These are phyloP conservation scores for Oemleria cerasiformis DNA, from an alignment of 306 rosid species.

Conservation along the genomic window DNA sequence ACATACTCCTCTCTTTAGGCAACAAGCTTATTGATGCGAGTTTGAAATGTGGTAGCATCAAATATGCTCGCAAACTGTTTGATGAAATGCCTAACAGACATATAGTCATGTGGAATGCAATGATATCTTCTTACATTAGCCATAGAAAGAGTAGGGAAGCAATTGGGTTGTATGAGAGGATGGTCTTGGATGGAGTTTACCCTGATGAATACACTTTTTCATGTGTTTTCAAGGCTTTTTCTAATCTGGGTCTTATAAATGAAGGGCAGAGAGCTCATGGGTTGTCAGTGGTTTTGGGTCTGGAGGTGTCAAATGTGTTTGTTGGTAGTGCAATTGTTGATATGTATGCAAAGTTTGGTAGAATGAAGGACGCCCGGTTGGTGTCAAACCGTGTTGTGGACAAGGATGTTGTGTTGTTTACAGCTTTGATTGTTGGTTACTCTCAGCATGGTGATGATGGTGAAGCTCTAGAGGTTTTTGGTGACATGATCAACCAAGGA, in stretches of 20 bases:
- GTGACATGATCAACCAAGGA: slow-evolving; percentile 42
- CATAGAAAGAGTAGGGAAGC: slow-evolving; percentile 44
- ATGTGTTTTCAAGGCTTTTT: slow-evolving; percentile 56
- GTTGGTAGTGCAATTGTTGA: slow-evolving; percentile 62
- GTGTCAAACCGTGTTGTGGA: slow-evolving; percentile 50
- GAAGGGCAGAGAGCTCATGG: slow-evolving; percentile 56
- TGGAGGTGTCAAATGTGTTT: slow-evolving; percentile 50
- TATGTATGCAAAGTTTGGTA: slow-evolving; percentile 63
- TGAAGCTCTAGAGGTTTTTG: slow-evolving; percentile 49
- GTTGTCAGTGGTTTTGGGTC: slow-evolving; percentile 62
- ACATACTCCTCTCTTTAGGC: slow-evolving; percentile 22
- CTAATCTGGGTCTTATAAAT: slow-evolving; percentile 36
- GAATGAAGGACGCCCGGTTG: slow-evolving; percentile 46
- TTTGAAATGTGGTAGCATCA: slow-evolving; percentile 45
- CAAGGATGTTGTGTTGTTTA: slow-evolving; percentile 69
- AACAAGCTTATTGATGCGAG: slow-evolving; percentile 53
- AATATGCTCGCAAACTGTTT: slow-evolving; percentile 52
- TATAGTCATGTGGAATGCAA: slow-evolving; percentile 54
- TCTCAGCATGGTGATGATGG: slow-evolving; percentile 43
- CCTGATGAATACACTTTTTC: slow-evolving; percentile 67
- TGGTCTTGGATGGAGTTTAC: slow-evolving; percentile 52
- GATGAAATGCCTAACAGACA: slow-evolving; percentile 52
- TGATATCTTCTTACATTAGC: slow-evolving; percentile 47
- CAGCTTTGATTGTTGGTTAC: slow-evolving; percentile 68
- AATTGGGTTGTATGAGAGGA: slow-evolving; percentile 36